phyloP scores from a whole-genome alignment of 768 basidiomycete genomes.

The Suillus plorans region DNA sequence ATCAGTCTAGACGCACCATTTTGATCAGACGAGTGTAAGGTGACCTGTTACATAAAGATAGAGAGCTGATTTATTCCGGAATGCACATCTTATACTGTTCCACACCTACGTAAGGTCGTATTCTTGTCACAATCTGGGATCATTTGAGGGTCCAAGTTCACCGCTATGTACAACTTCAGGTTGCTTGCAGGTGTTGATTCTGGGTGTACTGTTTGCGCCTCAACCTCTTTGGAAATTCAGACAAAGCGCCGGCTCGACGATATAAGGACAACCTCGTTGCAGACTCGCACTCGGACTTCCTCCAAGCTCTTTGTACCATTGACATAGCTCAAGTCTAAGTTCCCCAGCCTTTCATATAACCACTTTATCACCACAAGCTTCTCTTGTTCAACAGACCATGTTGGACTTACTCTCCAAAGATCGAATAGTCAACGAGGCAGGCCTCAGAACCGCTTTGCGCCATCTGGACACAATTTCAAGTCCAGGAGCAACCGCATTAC shows the following conservation, averaged over 20 bases:
- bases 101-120: background rate
- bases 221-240: background rate
- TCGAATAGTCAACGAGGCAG: conserved; percentile 17
- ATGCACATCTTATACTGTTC: background rate
- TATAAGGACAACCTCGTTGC: background rate
- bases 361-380: too few relatives aligned
- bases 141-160: background rate
- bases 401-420: conserved; percentile 4
- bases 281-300: background rate
- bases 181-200: background rate
- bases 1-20: too few relatives aligned
- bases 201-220: background rate
- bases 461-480: conserved; percentile 26
- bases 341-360: too few relatives aligned
- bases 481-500: conserved; percentile 18
- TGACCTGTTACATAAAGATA: too few relatives aligned
- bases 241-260: background rate
- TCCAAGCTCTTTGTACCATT: background rate
- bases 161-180: background rate
- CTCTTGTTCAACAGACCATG: background rate
- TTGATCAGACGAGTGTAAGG: too few relatives aligned
- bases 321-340: background rate
- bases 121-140: conserved; percentile 2
- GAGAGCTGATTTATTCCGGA: too few relatives aligned
- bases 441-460: conserved; percentile 14